Evolutionary conservation across 352 stramenopile species (phyloP).

Genomic region (Phytopythium chamaehyphon): DNA sequence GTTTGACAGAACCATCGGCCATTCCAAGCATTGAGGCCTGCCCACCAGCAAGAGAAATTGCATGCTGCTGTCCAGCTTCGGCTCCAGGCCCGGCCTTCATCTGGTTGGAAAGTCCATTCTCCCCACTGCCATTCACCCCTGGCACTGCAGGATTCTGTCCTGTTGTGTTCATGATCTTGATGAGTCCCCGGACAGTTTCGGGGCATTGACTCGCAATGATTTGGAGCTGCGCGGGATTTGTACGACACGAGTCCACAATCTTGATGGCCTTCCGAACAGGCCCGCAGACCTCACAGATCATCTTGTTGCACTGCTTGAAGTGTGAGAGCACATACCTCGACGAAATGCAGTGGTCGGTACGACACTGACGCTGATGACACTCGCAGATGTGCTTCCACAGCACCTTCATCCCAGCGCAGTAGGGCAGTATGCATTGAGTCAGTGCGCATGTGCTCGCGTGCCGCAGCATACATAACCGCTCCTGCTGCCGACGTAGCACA

Average conservation of each 20-base stretch:
- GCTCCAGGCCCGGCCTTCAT: neutral
- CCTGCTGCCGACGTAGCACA: constrained; percentile 80
- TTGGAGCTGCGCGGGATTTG: constrained; percentile 70
- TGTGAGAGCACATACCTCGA: constrained; percentile 86
- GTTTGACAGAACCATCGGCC: constrained; percentile 3
- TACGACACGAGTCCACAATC: constrained; percentile 80
- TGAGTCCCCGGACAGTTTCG: constrained; percentile 71
- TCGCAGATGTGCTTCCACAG: constrained; percentile 91
- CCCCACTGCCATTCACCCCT: constrained; percentile 10
- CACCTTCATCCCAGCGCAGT: constrained; percentile 86
- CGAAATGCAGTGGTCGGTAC: constrained; percentile 86
- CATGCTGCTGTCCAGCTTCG: neutral
- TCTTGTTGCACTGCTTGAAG: constrained; percentile 91
- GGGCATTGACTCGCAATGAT: constrained; percentile 61
- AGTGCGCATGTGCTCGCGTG: constrained; percentile 77
- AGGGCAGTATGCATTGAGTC: constrained; percentile 68
- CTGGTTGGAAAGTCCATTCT: constrained; percentile 1
- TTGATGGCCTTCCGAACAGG: constrained; percentile 86
- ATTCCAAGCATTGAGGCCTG: neutral
- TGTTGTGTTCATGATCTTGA: constrained; percentile 89
- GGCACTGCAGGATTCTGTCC: constrained; percentile 10
- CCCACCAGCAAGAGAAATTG: neutral
- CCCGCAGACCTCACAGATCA: constrained; percentile 88
- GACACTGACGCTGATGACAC: constrained; percentile 84
- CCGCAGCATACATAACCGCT: constrained; percentile 83